These are phyloP conservation scores for Kurtzmaniella cleridarum DNA, from an alignment of 805 yeast species.

Conservation along the genomic window DNA sequence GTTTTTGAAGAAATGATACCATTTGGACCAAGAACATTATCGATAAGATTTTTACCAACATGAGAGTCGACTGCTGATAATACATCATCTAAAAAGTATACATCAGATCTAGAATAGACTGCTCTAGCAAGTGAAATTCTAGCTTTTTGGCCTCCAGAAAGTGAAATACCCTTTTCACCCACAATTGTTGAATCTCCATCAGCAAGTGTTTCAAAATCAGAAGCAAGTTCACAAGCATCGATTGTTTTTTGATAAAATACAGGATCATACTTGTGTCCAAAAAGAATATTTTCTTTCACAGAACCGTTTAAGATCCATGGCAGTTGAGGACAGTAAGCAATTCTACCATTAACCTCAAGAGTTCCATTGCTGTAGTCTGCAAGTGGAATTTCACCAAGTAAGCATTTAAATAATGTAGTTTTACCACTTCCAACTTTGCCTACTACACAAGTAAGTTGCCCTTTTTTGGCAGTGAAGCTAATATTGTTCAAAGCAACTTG, in stretches of 20 bases:
- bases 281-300: constrained; percentile 34
- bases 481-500: constrained; percentile 25
- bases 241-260: constrained; percentile 27
- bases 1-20: constrained; percentile 32
- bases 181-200: constrained; percentile 39
- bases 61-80: constrained; percentile 40
- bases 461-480: constrained; percentile 27
- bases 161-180: constrained; percentile 40
- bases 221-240: constrained; percentile 31
- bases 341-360: constrained; percentile 22
- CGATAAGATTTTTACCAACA: constrained; percentile 31
- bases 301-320: constrained; percentile 40
- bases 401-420: constrained; percentile 29
- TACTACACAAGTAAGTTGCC: constrained; percentile 35
- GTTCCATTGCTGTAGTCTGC: constrained; percentile 12
- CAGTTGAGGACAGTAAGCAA: constrained; percentile 37
- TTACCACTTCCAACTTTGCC: constrained; percentile 40
- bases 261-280: constrained; percentile 29
- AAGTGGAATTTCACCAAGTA: constrained; percentile 27
- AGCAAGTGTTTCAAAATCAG: constrained; percentile 31
- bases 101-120: constrained; percentile 35
- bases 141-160: constrained; percentile 41
- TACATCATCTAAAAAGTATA: constrained; percentile 36
- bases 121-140: constrained; percentile 38
- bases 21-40: constrained; percentile 23